phyloP scores from a whole-genome alignment of 192 early-diverging fungal species.

The Gigaspora rosea region DNA sequence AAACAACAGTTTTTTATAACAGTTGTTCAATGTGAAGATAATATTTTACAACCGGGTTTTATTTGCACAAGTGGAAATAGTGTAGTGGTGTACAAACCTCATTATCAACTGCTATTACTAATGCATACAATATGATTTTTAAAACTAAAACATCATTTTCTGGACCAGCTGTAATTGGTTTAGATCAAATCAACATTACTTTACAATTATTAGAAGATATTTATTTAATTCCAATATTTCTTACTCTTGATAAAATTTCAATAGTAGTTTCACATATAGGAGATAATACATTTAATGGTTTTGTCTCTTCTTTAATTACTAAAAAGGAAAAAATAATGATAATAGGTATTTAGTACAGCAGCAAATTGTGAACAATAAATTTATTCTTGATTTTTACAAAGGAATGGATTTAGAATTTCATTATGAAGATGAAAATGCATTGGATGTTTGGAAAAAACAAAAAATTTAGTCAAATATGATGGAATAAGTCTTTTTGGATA shows the following conservation, averaged over 20 bases:
- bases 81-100: not conserved
- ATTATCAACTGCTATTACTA: not conserved
- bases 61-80: too few relatives aligned
- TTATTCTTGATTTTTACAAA: not conserved
- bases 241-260: not conserved
- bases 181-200: not conserved
- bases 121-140: not conserved
- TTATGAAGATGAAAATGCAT: not conserved
- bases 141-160: not conserved
- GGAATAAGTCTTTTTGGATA: not conserved
- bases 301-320: not conserved
- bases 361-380: not conserved
- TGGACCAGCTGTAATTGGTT: constrained; percentile 1
- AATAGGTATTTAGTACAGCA: not conserved
- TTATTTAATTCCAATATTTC: not conserved
- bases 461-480: constrained; percentile 2
- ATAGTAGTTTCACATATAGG: constrained; percentile 1
- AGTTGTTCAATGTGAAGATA: too few relatives aligned
- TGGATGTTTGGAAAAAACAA: not conserved
- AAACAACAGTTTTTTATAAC: too few relatives aligned
- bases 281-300: not conserved
- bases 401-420: not conserved
- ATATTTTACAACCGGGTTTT: too few relatives aligned
- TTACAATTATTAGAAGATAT: not conserved
- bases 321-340: not conserved